A percentile compares a stretch with the other conserved stretches of the same genome.
These are phyloP conservation scores for Scedosporium minutisporum DNA, from an alignment of 2,329 filamentous ascomycete genomes.

Conservation along the genomic window DNA sequence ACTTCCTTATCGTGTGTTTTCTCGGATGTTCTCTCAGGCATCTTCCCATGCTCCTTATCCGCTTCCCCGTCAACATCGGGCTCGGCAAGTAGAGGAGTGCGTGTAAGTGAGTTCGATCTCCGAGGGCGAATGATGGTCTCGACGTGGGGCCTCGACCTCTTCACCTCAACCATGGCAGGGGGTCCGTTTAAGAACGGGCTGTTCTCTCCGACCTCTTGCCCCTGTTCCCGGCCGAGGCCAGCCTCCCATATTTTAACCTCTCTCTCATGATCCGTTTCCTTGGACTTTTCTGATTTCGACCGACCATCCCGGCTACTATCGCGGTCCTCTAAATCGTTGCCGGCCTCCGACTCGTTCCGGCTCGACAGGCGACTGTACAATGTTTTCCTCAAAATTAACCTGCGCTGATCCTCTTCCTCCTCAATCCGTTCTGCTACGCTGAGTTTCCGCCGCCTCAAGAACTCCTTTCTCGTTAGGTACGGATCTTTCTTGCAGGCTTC, in stretches of 20 bases:
- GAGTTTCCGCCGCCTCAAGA: constrained; percentile 17
- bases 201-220: background rate
- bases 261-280: background rate
- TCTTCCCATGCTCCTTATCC: background rate
- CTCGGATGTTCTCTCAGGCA: background rate
- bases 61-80: background rate
- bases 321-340: background rate
- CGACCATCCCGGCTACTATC: background rate
- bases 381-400: constrained; percentile 27
- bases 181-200: background rate
- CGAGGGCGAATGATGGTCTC: background rate
- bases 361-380: constrained; percentile 10
- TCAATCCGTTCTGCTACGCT: constrained; percentile 14
- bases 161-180: background rate
- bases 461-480: constrained; percentile 15
- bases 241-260: constrained; percentile 2
- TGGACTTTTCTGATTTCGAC: background rate
- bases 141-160: background rate
- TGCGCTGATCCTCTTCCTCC: constrained; percentile 23
- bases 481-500: constrained; percentile 16
- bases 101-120: background rate
- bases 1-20: background rate
- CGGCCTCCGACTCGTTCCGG: background rate
- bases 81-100: background rate
- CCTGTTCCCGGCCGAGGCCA: background rate